Conservation (phyloP, 2,329 filamentous ascomycete species). For the Chaetothyriales sp. region DNA sequence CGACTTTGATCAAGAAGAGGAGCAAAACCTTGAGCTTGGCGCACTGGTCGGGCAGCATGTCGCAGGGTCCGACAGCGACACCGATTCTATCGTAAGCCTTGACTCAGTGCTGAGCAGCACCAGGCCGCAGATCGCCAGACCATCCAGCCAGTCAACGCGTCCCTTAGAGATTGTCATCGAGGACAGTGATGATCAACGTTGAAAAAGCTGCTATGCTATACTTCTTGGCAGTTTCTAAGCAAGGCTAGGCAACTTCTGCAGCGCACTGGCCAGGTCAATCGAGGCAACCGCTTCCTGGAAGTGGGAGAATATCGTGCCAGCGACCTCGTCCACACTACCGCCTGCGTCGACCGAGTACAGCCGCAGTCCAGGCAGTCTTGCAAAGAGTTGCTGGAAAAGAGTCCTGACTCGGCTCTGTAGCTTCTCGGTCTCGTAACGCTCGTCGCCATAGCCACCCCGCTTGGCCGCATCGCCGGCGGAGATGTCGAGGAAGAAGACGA, state of each 20-base stretch:
- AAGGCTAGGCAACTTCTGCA: slow-evolving; percentile 22
- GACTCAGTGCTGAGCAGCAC: slow-evolving; percentile 6
- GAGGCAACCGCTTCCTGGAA: slow-evolving; percentile 1
- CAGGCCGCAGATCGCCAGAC: not conserved
- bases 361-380: slow-evolving; percentile 31
- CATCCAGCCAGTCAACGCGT: slow-evolving; percentile 3
- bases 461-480: slow-evolving; percentile 54
- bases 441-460: slow-evolving; percentile 74
- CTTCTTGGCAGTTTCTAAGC: slow-evolving; percentile 6
- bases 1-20: slow-evolving; percentile 11
- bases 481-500: slow-evolving; percentile 76
- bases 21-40: slow-evolving; percentile 4
- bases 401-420: slow-evolving; percentile 69
- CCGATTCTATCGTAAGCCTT: slow-evolving; percentile 15
- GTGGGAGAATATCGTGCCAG: slow-evolving; percentile 23
- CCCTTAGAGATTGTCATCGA: slow-evolving; percentile 33
- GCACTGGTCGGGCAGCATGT: not conserved
- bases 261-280: slow-evolving; percentile 17
- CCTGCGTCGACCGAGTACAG: slow-evolving; percentile 43
- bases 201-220: slow-evolving; percentile 2
- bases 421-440: slow-evolving; percentile 72
- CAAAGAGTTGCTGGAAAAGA: slow-evolving; percentile 47
- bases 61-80: slow-evolving; percentile 5
- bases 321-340: slow-evolving; percentile 36
- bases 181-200: slow-evolving; percentile 38